Base-by-base conservation (phyloP, 2,329 filamentous ascomycete species). In the Niveomyces coronatus region DNA sequence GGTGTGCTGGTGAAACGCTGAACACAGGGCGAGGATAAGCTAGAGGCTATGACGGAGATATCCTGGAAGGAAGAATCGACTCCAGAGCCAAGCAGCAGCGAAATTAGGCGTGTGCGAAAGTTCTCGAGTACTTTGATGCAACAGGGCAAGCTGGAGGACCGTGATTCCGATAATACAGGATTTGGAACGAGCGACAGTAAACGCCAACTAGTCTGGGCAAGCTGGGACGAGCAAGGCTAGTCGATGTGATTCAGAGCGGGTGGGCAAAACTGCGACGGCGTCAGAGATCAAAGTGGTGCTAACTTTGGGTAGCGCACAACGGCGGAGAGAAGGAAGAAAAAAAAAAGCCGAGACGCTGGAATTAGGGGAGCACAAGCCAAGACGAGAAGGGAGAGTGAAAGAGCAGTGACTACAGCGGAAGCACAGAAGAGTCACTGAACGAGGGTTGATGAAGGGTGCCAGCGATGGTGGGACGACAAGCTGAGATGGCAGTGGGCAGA, bases 381-480 rank as follows among this genome's bases (percentile, higher is more conserved):
- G 14, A 26, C 10, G 14, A 5, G 14, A 4, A 35, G 23, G 24
- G 28, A 23, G 35, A 31, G 14, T 9, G 28, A 37, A 10, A n/a
- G 19, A 20, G 18, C 14, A n/a, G 16, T 18, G 14, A 5, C 10
- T 14, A 26, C 20, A 3, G n/a, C 14, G 16, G 23, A 15, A 8
- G 30, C 13, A 16, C 11, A 18, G 9, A 30, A 9, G n/a, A 15
- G n/a, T 15, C 16, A 38, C 29, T 38, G 24, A 29, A 39, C 37
- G 14, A 39, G 37, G 37, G 24, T 32, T 34, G 31, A 18, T 19
- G 20, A 41, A 18, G 29, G 28, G 28, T 20, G 29, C 27, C 28
- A 36, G 39, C 28, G 33, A 41, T 41, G 39, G 39, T 41, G 39
- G 39, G 39, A 41, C 39, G 39, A 41, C 35, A 34, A 20, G 39